Evolutionary conservation across 2,329 filamentous ascomycete species (phyloP).

Genomic region (Penicillium sp.): DNA sequence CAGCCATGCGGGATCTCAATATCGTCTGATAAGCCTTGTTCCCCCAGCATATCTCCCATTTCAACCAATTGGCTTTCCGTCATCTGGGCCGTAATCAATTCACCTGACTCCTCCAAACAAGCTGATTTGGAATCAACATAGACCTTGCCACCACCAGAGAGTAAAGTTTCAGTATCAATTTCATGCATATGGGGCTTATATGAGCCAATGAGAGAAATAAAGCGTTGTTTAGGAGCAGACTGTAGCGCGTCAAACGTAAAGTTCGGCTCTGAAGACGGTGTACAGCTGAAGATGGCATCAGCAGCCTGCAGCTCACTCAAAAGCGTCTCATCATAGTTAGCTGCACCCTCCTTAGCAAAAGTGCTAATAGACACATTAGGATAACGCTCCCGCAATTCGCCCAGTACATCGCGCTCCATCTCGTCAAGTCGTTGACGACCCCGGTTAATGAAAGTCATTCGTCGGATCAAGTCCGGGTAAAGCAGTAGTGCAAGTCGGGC

Average conservation of each 20-base stretch:
- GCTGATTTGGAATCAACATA: slow-evolving; percentile 61
- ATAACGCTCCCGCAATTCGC: slow-evolving; percentile 37
- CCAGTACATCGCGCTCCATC: slow-evolving; percentile 29
- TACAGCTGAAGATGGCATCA: slow-evolving; percentile 53
- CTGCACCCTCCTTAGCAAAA: slow-evolving; percentile 64
- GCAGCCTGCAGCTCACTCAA: slow-evolving; percentile 30
- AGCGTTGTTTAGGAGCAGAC: slow-evolving; percentile 39
- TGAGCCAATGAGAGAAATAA: slow-evolving; percentile 55
- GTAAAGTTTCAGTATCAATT: slow-evolving; percentile 46
- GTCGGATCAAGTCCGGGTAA: slow-evolving; percentile 46
- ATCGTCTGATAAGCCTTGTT: slow-evolving; percentile 12
- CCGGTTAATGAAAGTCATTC: slow-evolving; percentile 77
- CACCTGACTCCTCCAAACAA: slow-evolving; percentile 49
- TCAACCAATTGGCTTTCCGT: slow-evolving; percentile 41
- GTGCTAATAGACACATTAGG: slow-evolving; percentile 33
- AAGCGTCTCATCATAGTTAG: slow-evolving; percentile 41
- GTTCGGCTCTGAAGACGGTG: slow-evolving; percentile 46
- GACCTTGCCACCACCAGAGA: slow-evolving; percentile 63
- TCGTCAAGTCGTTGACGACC: slow-evolving; percentile 59
- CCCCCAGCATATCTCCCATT: slow-evolving; percentile 41
- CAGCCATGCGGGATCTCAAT: slow-evolving; percentile 31
- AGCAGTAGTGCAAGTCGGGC: slow-evolving; percentile 53
- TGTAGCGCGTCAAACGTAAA: slow-evolving; percentile 42
- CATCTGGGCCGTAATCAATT: slow-evolving; percentile 45
- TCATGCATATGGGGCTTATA: slow-evolving; percentile 57